Evolutionary conservation across 768 basidiomycete genomes (phyloP).

Genomic region (Lactarius hengduanensis): DNA sequence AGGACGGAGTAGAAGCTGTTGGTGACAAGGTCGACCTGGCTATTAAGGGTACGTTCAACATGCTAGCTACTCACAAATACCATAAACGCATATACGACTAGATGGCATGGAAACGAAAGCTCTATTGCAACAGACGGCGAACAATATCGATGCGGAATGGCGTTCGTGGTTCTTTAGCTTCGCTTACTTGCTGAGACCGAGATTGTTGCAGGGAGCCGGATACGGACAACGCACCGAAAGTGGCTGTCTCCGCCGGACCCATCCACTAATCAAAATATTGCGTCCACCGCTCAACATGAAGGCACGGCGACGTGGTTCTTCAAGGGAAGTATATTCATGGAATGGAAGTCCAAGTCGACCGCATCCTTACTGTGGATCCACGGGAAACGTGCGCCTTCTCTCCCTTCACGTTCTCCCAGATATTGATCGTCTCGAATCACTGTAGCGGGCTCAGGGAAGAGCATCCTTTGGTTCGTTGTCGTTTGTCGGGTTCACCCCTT

Average conservation of each 20-base stretch:
- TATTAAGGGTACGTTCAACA: no score
- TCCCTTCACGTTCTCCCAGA: not conserved
- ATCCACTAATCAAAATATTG: not conserved
- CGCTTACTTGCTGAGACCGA: not conserved
- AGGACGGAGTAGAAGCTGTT: no score
- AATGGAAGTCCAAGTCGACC: not conserved
- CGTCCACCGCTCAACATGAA: not conserved
- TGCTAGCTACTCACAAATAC: no score
- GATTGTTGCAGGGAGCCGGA: not conserved
- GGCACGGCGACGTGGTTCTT: not conserved
- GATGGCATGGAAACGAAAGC: no score
- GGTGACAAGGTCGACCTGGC: no score
- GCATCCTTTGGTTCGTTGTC: not conserved
- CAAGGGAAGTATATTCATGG: not conserved
- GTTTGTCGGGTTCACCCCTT: not conserved
- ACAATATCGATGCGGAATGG: no score
- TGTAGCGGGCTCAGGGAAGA: not conserved
- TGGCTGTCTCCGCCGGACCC: not conserved
- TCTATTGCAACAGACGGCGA: no score
- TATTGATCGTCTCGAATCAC: not conserved
- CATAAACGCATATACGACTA: no score
- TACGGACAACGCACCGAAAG: not conserved
- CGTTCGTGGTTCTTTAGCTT: not conserved
- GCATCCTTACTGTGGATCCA: slow-evolving; percentile 4
- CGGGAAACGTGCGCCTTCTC: not conserved